Percentiles rank a stretch among this genome's conserved stretches.
phyloP scores from a whole-genome alignment of 2,329 filamentous ascomycete species.

The Dactylonectria macrodidyma region DNA sequence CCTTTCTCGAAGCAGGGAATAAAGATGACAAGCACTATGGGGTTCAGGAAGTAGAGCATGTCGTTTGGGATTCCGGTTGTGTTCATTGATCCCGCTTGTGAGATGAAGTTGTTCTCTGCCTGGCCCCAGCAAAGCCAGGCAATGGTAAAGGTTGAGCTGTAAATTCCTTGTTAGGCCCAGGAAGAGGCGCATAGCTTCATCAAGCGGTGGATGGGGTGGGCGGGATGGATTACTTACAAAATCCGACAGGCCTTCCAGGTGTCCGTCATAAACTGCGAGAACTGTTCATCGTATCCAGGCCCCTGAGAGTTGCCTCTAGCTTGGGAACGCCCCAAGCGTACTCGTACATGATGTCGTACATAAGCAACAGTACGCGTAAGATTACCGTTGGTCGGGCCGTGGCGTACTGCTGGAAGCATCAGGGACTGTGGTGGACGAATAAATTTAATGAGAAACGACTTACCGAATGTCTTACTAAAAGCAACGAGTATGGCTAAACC shows the following conservation, averaged over 20 bases:
- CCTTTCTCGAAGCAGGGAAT: slow-evolving; percentile 4
- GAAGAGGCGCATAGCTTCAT: neutral
- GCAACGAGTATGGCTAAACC: slow-evolving; percentile 2
- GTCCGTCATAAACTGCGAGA: slow-evolving; percentile 4
- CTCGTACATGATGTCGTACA: neutral
- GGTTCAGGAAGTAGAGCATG: slow-evolving; percentile 2
- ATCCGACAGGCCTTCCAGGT: slow-evolving; percentile 3
- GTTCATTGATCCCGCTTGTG: neutral
- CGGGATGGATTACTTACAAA: neutral
- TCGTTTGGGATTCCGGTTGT: neutral
- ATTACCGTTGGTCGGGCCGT: slow-evolving; percentile 4
- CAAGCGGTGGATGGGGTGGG: neutral
- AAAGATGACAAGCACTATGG: slow-evolving; percentile 4
- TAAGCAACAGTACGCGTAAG: neutral
- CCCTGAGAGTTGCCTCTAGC: neutral
- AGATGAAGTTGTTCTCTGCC: slow-evolving; percentile 6
- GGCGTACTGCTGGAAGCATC: neutral
- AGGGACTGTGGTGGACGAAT: neutral
- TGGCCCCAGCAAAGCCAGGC: slow-evolving; percentile 7
- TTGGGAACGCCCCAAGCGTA: neutral
- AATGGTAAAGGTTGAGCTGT: slow-evolving; percentile 1
- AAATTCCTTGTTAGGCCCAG: neutral
- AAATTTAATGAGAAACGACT: neutral
- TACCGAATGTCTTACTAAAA: neutral
- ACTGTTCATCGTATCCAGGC: neutral